Evolutionary conservation across 805 yeast genomes (phyloP), one percentile per base, ranked within the genome.

Genomic region (Cyberlindnera petersonii): DNA sequence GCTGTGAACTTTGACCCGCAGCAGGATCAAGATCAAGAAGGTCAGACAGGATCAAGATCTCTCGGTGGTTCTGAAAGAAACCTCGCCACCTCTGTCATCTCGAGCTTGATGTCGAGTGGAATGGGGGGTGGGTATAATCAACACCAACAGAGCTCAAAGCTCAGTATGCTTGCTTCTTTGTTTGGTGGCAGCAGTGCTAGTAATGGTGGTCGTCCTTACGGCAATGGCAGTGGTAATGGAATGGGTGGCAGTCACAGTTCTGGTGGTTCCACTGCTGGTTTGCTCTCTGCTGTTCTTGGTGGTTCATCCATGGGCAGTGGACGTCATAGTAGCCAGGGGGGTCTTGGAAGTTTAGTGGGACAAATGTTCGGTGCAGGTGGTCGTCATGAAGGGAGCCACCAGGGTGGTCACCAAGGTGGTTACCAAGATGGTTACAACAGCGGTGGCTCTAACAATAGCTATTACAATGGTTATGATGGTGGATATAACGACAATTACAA

Each of bases 31-130:
- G 34, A 22, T 11, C 35, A 32, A 10, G 32, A 9, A n/a, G 11
- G 44, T 24, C 36, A 52, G 3, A 43, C 53, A 2, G 42, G 40
- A 17, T 41, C 56, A 2, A 43, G 52, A 32, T 47, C 46, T 6
- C 22, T 47, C 4, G 55, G 52, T 28, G 33, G 33, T 13, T 15
- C 52, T 22, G 58, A 51, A 28, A 39, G 58, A 39, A 52, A 47
- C 23, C 22, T 55, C 7, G 38, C 50, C 3, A 31, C 50, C 8
- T 32, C 49, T 13, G 37, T 56, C 11, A 28, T 56, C 16, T 43
- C 37, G 15, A 57, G 59, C 1, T 30, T 55, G 15, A 24, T 46
- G 38, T 43, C 50, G 19, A 52, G 56, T 40, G 44, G 44, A 9
- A 26, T 39, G 35, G 37, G 48, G 24, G 49, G 48, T n/a, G 38